A percentile compares a stretch with the other conserved stretches of the same genome.
These are phyloP conservation scores for Solanum arcanum DNA, from an alignment of 257 asterid species.

Conservation along the genomic window DNA sequence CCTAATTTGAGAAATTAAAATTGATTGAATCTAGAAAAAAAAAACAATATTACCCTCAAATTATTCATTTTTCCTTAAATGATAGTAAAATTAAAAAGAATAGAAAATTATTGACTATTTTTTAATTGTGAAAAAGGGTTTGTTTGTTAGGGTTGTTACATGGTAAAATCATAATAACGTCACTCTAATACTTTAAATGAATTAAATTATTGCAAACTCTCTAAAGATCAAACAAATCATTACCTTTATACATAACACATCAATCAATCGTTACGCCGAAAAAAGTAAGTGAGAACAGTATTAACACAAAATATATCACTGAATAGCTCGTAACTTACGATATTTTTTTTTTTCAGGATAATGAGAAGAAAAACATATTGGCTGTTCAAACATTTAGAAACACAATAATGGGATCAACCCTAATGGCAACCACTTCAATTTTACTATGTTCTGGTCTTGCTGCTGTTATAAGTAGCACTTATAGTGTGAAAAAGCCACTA, in stretches of 20 bases:
- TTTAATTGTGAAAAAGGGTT: neutral
- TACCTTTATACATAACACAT: neutral
- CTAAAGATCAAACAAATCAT: neutral
- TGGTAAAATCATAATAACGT: neutral
- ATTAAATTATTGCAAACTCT: neutral
- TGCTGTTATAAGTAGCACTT: slow-evolving; percentile 85
- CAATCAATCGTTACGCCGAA: neutral
- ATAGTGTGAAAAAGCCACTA: slow-evolving; percentile 74
- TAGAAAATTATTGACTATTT: neutral
- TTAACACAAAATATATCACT: neutral
- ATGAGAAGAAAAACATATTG: slow-evolving; percentile 82
- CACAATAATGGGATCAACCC: slow-evolving; percentile 82
- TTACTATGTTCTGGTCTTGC: slow-evolving; percentile 77
- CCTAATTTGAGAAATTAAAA: neutral
- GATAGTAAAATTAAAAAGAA: neutral
- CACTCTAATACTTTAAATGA: neutral
- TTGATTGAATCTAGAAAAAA: neutral
- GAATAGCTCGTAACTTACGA: neutral
- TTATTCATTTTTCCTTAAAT: neutral
- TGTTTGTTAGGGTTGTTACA: neutral
- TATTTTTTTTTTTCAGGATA: slow-evolving; percentile 35
- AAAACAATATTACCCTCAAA: neutral
- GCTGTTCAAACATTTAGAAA: slow-evolving; percentile 83
- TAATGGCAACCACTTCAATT: slow-evolving; percentile 91
- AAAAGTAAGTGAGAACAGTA: neutral